Conservation (phyloP, 257 asterid species). For the Solanum ossicruentum region DNA sequence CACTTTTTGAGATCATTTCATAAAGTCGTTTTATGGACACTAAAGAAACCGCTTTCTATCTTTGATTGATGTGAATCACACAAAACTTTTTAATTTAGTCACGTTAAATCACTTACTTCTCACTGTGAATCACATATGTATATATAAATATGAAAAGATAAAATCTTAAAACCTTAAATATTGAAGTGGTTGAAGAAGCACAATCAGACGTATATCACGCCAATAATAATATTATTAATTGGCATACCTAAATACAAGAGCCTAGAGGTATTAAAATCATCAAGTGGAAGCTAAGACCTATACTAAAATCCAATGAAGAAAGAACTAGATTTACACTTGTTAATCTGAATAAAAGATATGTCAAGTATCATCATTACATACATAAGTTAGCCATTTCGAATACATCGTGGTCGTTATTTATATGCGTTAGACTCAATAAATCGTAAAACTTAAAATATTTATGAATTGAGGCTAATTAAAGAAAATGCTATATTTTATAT, state of each 20-base stretch:
- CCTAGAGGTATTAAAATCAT: not conserved
- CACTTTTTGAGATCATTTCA: too few species aligned
- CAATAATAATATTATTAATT: not conserved
- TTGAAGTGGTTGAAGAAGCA: not conserved
- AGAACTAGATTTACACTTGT: not conserved
- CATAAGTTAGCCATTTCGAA: not conserved
- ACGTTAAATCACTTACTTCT: not conserved
- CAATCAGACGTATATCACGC: not conserved
- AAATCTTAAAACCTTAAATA: not conserved
- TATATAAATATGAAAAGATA: not conserved
- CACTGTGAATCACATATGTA: not conserved
- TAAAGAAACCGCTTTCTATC: too few species aligned
- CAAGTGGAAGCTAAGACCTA: not conserved
- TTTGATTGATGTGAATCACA: not conserved
- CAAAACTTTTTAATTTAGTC: not conserved
- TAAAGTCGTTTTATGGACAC: too few species aligned
- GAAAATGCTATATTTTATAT: not conserved
- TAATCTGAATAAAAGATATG: not conserved
- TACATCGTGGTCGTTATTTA: too few species aligned
- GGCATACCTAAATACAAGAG: not conserved
- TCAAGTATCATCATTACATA: not conserved
- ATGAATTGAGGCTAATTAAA: not conserved
- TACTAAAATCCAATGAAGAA: not conserved
- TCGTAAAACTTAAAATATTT: too few species aligned
- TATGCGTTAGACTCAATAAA: too few species aligned